Evolutionary conservation across 768 basidiomycete genomes (phyloP), one percentile per base, ranked within the genome.

Genomic region (Melanogaster broomeanus): DNA sequence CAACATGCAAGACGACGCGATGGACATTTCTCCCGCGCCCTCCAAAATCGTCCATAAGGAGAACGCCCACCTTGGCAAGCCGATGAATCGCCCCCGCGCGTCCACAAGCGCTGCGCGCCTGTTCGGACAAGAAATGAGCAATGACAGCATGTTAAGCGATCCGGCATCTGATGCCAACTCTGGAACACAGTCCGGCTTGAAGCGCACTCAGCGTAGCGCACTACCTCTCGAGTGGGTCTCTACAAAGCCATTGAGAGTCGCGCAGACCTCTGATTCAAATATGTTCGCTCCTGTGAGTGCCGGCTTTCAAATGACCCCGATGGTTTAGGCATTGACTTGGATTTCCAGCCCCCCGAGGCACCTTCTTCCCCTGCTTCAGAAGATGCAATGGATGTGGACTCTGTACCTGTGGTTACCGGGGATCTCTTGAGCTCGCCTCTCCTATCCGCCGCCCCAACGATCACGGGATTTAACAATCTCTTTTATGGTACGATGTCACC

Each of bases 321-420:
- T 41, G 12, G 25, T 39, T 33, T 37, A 30, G 27, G 19, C n/a
- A 39, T 63, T 71, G 11, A 67, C 27, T 31, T 7, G 27, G 25
- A 28, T 33, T 28, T 44, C 44, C 50, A 76, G 73, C 70, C 72
- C 15, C 15, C 40, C 16, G 69, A 70, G 53, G 64, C 69, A 39
- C 69, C 72, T 9, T 66, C 75, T 15, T 78, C 80, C 45, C 63
- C 74, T 22, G 75, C 78, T 25, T 72, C 71, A 38, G 80, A 83
- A 58, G 78, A 89, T 67, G 85, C 84, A 27, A 93, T 92, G 90
- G 90, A 93, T 57, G 78, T 92, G 31, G 90, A 93, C 63, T 77
- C 79, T 16, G 63, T 61, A 45, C 80, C 80, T 18, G 77, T 73
- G 52, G 64, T 68, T 41, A 53, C 56, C 50, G 51, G 66, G 53